These are phyloP conservation scores for Uncinocarpus reesii DNA, from an alignment of 2,329 filamentous ascomycete genomes.

Conservation along the genomic window DNA sequence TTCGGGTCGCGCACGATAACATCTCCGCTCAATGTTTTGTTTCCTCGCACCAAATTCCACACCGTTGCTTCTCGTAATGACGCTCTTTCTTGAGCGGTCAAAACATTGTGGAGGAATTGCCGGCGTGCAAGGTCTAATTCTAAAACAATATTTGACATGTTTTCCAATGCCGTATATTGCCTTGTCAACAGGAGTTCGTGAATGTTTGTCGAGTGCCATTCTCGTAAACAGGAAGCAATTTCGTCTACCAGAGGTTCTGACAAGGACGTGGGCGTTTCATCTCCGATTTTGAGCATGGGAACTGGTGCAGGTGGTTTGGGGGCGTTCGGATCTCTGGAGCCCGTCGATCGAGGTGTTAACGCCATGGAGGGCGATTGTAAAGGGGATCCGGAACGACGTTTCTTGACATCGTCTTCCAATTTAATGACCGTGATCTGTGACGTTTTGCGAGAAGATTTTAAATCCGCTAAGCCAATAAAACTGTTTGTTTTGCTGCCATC, in stretches of 20 bases:
- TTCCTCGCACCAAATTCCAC: slow-evolving; percentile 88
- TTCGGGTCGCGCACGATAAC: slow-evolving; percentile 87
- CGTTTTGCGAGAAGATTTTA: slow-evolving; percentile 30
- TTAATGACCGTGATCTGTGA: slow-evolving; percentile 33
- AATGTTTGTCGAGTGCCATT: slow-evolving; percentile 97
- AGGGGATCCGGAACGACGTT: slow-evolving; percentile 25
- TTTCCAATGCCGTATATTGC: slow-evolving; percentile 70
- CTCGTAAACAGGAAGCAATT: slow-evolving; percentile 87
- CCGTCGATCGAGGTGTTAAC: slow-evolving; percentile 27
- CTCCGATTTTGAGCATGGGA: slow-evolving; percentile 93
- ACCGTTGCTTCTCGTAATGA: slow-evolving; percentile 76
- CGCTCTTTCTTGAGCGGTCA: slow-evolving; percentile 77
- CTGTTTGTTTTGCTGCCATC: slow-evolving; percentile 18
- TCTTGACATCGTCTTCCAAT: slow-evolving; percentile 27
- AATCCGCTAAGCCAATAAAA: slow-evolving; percentile 22
- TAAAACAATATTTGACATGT: slow-evolving; percentile 67
- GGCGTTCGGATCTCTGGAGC: slow-evolving; percentile 51
- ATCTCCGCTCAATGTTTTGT: slow-evolving; percentile 86
- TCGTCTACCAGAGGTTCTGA: slow-evolving; percentile 92
- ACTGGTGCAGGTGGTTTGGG: slow-evolving; percentile 78
- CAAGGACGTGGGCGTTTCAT: slow-evolving; percentile 83
- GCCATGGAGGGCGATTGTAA: slow-evolving; percentile 26
- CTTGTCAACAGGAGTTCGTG: slow-evolving; percentile 79
- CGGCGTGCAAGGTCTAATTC: slow-evolving; percentile 76
- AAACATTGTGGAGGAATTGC: slow-evolving; percentile 85